A percentile compares a stretch with the other conserved stretches of the same genome.
phyloP scores from a whole-genome alignment of 768 basidiomycete genomes.

The Boletus rex-veris region DNA sequence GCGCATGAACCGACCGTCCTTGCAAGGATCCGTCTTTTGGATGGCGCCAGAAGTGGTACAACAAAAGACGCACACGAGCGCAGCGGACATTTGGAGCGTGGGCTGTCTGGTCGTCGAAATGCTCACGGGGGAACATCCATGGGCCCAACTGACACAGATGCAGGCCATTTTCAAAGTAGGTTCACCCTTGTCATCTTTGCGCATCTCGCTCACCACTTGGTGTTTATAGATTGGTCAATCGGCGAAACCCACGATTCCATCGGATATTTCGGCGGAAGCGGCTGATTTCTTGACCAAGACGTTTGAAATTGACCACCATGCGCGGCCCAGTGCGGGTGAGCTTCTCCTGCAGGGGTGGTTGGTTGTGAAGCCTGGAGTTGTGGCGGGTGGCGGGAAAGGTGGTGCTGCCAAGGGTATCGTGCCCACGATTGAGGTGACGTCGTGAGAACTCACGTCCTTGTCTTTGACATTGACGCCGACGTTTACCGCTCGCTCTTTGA shows the following conservation, averaged over 20 bases:
- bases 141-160: slow-evolving; percentile 96
- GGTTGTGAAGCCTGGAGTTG: slow-evolving; percentile 27
- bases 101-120: slow-evolving; percentile 95
- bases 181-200: background rate
- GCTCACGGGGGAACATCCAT: slow-evolving; percentile 94
- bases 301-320: slow-evolving; percentile 80
- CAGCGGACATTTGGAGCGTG: slow-evolving; percentile 96
- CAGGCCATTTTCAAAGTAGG: slow-evolving; percentile 95
- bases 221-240: slow-evolving; percentile 73
- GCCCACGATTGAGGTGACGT: slow-evolving; percentile 31
- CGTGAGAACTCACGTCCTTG: slow-evolving; percentile 6
- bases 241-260: slow-evolving; percentile 82
- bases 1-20: slow-evolving; percentile 81
- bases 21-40: slow-evolving; percentile 99
- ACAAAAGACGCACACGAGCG: slow-evolving; percentile 86
- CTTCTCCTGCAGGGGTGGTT: slow-evolving; percentile 78
- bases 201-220: background rate
- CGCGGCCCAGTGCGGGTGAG: slow-evolving; percentile 74
- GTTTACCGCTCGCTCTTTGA: no score
- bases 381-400: slow-evolving; percentile 23
- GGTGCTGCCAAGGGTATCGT: slow-evolving; percentile 9
- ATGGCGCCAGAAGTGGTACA: slow-evolving; percentile 99
- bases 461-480: background rate
- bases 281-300: slow-evolving; percentile 83
- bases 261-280: slow-evolving; percentile 87